phyloP scores from a whole-genome alignment of 257 asterid genomes.

The Nicotiana paniculata region DNA sequence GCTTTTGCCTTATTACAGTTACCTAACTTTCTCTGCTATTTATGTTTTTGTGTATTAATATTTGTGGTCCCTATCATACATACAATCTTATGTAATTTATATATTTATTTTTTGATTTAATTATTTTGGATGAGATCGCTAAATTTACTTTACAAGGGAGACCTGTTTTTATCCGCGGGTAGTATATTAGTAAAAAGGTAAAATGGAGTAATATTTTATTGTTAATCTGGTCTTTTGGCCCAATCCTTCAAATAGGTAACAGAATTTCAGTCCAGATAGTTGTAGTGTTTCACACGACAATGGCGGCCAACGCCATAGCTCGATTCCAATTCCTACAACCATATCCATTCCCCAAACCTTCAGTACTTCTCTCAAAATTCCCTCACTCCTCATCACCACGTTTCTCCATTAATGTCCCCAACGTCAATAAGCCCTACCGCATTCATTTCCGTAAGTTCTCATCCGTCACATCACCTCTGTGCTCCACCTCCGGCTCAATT shows the following conservation, averaged over 20 bases:
- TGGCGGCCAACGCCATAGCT: slow-evolving; percentile 41
- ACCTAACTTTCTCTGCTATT: too few species aligned
- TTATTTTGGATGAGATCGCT: too few species aligned
- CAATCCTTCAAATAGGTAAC: not conserved
- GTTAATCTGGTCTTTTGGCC: not conserved
- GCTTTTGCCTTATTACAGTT: too few species aligned
- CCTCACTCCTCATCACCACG: slow-evolving; percentile 18
- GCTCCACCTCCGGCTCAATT: slow-evolving; percentile 22
- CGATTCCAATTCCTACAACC: slow-evolving; percentile 54
- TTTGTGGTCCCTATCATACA: too few species aligned
- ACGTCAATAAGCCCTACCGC: slow-evolving; percentile 15
- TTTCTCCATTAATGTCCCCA: slow-evolving; percentile 9
- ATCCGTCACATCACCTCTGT: slow-evolving; percentile 30
- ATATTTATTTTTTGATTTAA: too few species aligned
- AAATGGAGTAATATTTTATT: not conserved
- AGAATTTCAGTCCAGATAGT: not conserved
- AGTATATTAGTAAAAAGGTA: not conserved
- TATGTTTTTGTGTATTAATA: too few species aligned
- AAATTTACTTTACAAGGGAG: too few species aligned
- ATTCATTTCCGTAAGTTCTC: slow-evolving; percentile 30
- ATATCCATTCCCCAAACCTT: slow-evolving; percentile 32
- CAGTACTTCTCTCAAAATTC: slow-evolving; percentile 24
- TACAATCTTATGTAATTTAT: too few species aligned
- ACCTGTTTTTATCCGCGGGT: too few species aligned
- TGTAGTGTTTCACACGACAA: slow-evolving; percentile 5